phyloP scores from a whole-genome alignment of 495 filamentous ascomycete genomes.

The Penicillium argentinense region DNA sequence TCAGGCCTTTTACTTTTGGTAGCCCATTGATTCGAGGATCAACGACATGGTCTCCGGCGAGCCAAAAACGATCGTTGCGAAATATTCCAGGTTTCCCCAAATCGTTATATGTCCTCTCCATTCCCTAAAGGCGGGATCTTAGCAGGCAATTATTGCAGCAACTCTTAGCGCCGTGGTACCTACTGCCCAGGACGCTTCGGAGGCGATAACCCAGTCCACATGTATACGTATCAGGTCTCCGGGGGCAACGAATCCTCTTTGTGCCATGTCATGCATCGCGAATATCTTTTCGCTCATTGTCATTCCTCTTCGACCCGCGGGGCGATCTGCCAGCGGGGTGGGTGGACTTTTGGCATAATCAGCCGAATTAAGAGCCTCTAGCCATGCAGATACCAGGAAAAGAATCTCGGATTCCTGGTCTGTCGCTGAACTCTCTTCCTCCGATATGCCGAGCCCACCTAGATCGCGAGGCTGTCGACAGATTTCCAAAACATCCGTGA shows the following conservation, averaged over 20 bases:
- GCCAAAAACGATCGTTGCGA: slow-evolving; percentile 51
- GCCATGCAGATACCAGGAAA: slow-evolving; percentile 31
- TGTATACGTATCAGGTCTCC: slow-evolving; percentile 39
- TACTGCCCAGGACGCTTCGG: slow-evolving; percentile 42
- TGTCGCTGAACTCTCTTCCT: neutral
- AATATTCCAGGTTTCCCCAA: slow-evolving; percentile 39
- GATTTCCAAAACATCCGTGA: slow-evolving; percentile 15
- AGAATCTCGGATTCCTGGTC: slow-evolving; percentile 21
- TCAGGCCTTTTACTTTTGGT: slow-evolving; percentile 34
- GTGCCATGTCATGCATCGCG: slow-evolving; percentile 35
- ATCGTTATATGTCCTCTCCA: slow-evolving; percentile 35
- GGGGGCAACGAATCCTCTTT: slow-evolving; percentile 31
- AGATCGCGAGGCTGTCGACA: slow-evolving; percentile 12
- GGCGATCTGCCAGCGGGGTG: slow-evolving; percentile 11
- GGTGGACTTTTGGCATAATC: slow-evolving; percentile 22
- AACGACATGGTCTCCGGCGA: slow-evolving; percentile 47
- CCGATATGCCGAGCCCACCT: slow-evolving; percentile 19
- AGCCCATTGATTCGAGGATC: slow-evolving; percentile 37
- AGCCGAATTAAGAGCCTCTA: slow-evolving; percentile 40
- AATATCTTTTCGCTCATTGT: slow-evolving; percentile 45
- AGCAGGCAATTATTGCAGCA: too few relatives aligned
- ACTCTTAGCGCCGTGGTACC: too few relatives aligned
- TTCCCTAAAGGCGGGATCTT: too few relatives aligned
- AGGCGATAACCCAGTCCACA: slow-evolving; percentile 46
- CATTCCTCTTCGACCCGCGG: slow-evolving; percentile 34